phyloP scores from a whole-genome alignment of 768 basidiomycete species.

The Lactifluus volemus region DNA sequence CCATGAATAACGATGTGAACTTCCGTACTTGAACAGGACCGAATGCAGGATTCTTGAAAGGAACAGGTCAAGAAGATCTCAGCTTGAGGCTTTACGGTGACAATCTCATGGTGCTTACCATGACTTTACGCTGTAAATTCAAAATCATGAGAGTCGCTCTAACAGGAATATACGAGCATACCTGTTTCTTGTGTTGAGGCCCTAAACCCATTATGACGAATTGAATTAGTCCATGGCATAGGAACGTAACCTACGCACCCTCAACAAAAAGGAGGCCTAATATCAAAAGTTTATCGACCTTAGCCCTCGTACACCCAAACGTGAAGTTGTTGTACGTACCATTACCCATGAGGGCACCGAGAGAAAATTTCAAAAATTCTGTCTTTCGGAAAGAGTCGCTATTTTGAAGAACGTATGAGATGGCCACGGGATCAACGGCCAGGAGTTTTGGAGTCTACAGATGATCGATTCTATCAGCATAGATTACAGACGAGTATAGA shows the following conservation, averaged over 20 bases:
- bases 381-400: slow-evolving; percentile 29
- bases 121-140: slow-evolving; percentile 3
- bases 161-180: neutral
- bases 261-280: slow-evolving; percentile 13
- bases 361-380: slow-evolving; percentile 7
- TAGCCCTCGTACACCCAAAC: neutral
- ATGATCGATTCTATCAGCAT: too few species aligned
- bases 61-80: neutral
- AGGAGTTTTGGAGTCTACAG: slow-evolving; percentile 22
- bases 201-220: neutral
- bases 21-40: slow-evolving; percentile 22
- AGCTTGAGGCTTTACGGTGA: neutral
- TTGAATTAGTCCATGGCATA: too few species aligned
- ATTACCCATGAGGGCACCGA: slow-evolving; percentile 14
- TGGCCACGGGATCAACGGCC: slow-evolving; percentile 29
- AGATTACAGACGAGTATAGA: too few species aligned
- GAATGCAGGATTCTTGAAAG: slow-evolving; percentile 22
- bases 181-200: slow-evolving; percentile 11
- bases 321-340: slow-evolving; percentile 1
- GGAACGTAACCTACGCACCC: slow-evolving; percentile 1
- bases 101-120: neutral
- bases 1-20: slow-evolving; percentile 19
- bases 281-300: neutral
- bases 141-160: neutral
- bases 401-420: slow-evolving; percentile 28